Evolutionary conservation across 768 basidiomycete genomes (phyloP).

Genomic region (Kwoniella europaea): DNA sequence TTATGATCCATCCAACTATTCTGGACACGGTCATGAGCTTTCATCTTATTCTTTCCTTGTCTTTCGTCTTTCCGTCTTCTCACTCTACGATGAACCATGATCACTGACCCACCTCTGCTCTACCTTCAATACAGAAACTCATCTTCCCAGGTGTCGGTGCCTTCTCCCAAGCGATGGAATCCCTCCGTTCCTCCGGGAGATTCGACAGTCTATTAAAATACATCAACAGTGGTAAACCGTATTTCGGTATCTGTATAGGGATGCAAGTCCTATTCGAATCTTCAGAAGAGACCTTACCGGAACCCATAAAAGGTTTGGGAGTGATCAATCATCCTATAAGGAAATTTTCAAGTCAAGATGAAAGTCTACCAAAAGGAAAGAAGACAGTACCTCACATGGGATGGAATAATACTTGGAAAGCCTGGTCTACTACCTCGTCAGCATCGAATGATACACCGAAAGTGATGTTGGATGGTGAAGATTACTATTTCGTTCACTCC

Average conservation of each 20-base stretch:
- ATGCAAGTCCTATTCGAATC: constrained; percentile 93
- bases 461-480: constrained; percentile 59
- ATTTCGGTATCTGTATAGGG: constrained; percentile 94
- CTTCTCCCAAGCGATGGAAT: constrained; percentile 83
- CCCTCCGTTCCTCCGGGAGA: constrained; percentile 73
- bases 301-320: constrained; percentile 71
- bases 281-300: constrained; percentile 73
- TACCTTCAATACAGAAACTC: constrained; percentile 69
- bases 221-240: constrained; percentile 84
- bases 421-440: constrained; percentile 58
- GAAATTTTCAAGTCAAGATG: constrained; percentile 63
- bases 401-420: constrained; percentile 78
- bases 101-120: background rate
- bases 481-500: constrained; percentile 98
- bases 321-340: constrained; percentile 82
- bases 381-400: constrained; percentile 98
- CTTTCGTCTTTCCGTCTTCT: no score
- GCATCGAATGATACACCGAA: constrained; percentile 60
- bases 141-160: constrained; percentile 97
- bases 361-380: constrained; percentile 49
- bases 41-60: no score
- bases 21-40: no score
- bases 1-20: no score
- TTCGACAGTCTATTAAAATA: constrained; percentile 80
- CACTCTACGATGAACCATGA: no score